These are phyloP conservation scores for Metschnikowia colocasiae DNA, from an alignment of 805 yeast species.

Conservation along the genomic window DNA sequence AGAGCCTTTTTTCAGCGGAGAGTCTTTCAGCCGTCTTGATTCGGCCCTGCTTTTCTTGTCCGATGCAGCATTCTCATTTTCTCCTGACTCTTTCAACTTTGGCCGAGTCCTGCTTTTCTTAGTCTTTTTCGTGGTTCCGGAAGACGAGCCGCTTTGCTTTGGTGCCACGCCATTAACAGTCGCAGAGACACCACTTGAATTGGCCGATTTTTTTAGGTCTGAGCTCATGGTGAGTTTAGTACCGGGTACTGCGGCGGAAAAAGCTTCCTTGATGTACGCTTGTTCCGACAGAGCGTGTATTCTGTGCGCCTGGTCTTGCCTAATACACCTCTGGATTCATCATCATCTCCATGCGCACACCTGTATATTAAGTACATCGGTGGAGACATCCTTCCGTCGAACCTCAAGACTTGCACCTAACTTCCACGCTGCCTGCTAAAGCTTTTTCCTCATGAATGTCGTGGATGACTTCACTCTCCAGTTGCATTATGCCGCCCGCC, in stretches of 20 bases:
- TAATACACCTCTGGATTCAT: not conserved
- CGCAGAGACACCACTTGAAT: not conserved
- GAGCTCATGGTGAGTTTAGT: not conserved
- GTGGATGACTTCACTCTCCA: conserved; percentile 25
- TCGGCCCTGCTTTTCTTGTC: not conserved
- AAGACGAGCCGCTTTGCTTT: not conserved
- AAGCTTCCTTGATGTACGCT: not conserved
- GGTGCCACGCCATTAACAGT: not conserved
- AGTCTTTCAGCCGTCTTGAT: not conserved
- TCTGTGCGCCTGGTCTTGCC: not conserved
- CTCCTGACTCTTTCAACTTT: not conserved
- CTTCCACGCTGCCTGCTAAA: not conserved
- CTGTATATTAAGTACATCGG: conserved; percentile 1
- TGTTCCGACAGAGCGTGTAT: not conserved
- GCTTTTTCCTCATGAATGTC: conserved; percentile 16
- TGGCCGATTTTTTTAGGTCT: not conserved
- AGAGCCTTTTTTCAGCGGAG: not conserved
- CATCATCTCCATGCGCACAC: conserved; percentile 4
- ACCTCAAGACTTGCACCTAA: not conserved
- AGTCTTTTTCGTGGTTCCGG: not conserved
- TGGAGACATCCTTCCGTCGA: not conserved
- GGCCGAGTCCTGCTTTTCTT: not conserved
- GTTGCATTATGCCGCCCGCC: conserved; percentile 27
- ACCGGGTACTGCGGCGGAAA: not conserved
- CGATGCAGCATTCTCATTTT: not conserved